Conservation (phyloP, 495 filamentous ascomycete species). For the Hyaloscypha hepaticicola region DNA sequence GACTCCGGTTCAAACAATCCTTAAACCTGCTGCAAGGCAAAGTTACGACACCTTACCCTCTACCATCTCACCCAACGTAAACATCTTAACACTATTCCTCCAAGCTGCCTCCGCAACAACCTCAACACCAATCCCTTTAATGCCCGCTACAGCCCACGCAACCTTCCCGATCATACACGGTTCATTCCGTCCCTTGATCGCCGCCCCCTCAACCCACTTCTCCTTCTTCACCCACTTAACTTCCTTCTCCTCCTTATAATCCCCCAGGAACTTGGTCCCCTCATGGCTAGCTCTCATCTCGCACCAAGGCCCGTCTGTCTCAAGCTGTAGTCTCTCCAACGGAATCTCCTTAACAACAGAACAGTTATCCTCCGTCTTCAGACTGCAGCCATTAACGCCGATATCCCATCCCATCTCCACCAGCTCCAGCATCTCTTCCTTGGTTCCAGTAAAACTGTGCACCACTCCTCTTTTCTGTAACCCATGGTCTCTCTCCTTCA, state of each 20-base stretch:
- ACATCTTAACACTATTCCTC: slow-evolving; percentile 79
- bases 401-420: slow-evolving; percentile 65
- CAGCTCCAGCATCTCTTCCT: slow-evolving; percentile 66
- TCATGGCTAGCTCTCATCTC: slow-evolving; percentile 55
- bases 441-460: slow-evolving; percentile 73
- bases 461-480: slow-evolving; percentile 66
- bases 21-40: not conserved
- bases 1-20: not conserved
- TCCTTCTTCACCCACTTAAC: slow-evolving; percentile 81
- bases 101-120: slow-evolving; percentile 86
- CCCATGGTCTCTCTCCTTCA: slow-evolving; percentile 42
- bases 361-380: slow-evolving; percentile 73
- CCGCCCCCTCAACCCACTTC: slow-evolving; percentile 75
- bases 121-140: slow-evolving; percentile 76
- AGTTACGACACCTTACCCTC: not conserved
- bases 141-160: slow-evolving; percentile 78
- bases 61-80: slow-evolving; percentile 59
- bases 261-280: slow-evolving; percentile 54
- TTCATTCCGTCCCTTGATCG: slow-evolving; percentile 94
- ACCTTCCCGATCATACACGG: slow-evolving; percentile 79
- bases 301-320: slow-evolving; percentile 79
- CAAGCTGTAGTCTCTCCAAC: slow-evolving; percentile 66
- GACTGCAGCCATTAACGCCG: slow-evolving; percentile 70
- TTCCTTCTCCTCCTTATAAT: slow-evolving; percentile 30
- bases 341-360: slow-evolving; percentile 67